Conservation (phyloP, 2,329 filamentous ascomycete species). For the Phaeophleospora eucalypticola region DNA sequence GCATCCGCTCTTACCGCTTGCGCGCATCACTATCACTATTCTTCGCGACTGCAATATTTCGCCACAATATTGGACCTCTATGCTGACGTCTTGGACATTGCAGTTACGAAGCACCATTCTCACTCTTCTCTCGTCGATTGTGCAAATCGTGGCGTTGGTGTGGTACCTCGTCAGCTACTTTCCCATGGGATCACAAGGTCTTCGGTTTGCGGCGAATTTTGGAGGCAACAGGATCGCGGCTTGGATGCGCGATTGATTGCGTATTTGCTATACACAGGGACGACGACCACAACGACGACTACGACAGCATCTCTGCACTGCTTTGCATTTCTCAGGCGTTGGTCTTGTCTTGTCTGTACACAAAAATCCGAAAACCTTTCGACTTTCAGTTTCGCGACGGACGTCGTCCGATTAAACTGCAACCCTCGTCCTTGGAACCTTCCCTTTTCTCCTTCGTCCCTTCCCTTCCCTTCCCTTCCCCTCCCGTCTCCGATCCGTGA, state of each 20-base stretch:
- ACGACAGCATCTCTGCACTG: neutral
- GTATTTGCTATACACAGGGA: no score
- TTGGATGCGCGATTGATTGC: conserved; percentile 74
- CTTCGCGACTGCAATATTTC: no score
- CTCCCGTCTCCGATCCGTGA: no score
- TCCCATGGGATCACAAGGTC: conserved; percentile 86
- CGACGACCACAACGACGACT: neutral
- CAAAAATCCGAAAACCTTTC: neutral
- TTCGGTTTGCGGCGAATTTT: conserved; percentile 81
- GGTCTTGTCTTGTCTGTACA: no score
- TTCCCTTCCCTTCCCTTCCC: neutral
- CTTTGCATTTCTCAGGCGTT: neutral
- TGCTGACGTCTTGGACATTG: conserved; percentile 31
- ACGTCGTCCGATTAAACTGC: neutral
- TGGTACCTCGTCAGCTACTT: conserved; percentile 99
- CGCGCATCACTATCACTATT: no score
- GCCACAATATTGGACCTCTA: no score
- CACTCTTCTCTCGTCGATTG: conserved; percentile 76
- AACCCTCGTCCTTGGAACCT: neutral
- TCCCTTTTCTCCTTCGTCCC: neutral
- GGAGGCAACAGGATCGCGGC: conserved; percentile 78
- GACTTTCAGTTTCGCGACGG: neutral
- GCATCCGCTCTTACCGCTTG: neutral
- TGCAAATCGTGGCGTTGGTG: conserved; percentile 75
- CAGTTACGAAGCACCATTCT: conserved; percentile 80